These are phyloP conservation scores for Hypsizygus ulmarius DNA, from an alignment of 1,284 basidiomycete genomes.

Conservation along the genomic window DNA sequence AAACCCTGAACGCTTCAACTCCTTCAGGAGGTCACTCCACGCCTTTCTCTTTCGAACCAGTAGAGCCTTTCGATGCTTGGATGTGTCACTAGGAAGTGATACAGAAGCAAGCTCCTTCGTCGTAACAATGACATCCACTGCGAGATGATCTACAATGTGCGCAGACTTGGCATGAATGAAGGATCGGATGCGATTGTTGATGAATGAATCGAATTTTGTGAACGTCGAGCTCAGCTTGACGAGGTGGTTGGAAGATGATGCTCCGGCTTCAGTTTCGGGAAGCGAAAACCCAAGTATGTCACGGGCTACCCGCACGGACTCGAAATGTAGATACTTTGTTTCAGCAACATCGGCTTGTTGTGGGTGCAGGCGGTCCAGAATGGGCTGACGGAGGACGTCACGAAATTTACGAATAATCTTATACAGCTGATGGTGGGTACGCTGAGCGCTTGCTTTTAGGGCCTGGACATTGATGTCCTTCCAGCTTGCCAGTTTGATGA, in stretches of 20 bases:
- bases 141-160: slow-evolving; percentile 57
- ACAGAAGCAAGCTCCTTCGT: slow-evolving; percentile 61
- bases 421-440: slow-evolving; percentile 90
- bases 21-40: slow-evolving; percentile 89
- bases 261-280: slow-evolving; percentile 11
- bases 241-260: slow-evolving; percentile 33
- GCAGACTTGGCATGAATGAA: slow-evolving; percentile 41
- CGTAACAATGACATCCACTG: slow-evolving; percentile 74
- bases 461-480: slow-evolving; percentile 97
- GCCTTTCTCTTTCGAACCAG: slow-evolving; percentile 88
- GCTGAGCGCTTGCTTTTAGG: slow-evolving; percentile 87
- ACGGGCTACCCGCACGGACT: slow-evolving; percentile 10
- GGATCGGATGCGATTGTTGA: slow-evolving; percentile 40
- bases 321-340: slow-evolving; percentile 19
- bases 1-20: slow-evolving; percentile 82
- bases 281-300: slow-evolving; percentile 8
- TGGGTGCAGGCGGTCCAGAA: slow-evolving; percentile 42
- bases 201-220: slow-evolving; percentile 43
- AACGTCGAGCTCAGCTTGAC: slow-evolving; percentile 45
- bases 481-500: slow-evolving; percentile 97
- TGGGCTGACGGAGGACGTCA: slow-evolving; percentile 80
- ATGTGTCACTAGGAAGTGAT: slow-evolving; percentile 42
- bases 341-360: slow-evolving; percentile 39
- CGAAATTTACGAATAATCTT: slow-evolving; percentile 91
- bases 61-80: slow-evolving; percentile 75